phyloP scores from a whole-genome alignment of 768 basidiomycete species.

The Auricularia heimuer region DNA sequence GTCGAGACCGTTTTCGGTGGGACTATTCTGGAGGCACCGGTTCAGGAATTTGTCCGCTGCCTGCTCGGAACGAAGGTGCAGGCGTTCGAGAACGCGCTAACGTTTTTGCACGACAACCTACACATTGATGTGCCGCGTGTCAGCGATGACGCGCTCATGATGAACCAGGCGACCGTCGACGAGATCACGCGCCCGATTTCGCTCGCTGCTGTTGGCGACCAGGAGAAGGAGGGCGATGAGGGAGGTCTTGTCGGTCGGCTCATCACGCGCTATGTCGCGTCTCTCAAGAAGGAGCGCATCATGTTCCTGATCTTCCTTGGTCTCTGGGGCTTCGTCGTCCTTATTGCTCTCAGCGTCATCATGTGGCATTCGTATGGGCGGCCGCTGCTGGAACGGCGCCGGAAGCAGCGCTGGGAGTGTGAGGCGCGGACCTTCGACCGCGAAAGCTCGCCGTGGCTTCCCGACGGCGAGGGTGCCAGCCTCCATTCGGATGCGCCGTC shows the following conservation, averaged over 20 bases:
- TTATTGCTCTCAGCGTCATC: conserved; percentile 65
- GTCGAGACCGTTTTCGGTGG: conserved; percentile 76
- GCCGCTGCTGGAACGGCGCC: conserved; percentile 35
- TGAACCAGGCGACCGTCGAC: conserved; percentile 60
- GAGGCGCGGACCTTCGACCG: conserved; percentile 36
- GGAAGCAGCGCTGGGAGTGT: conserved; percentile 38
- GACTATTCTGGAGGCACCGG: conserved; percentile 70
- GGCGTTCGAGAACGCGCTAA: conserved; percentile 77
- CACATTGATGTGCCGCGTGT: conserved; percentile 71
- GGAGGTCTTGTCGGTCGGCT: conserved; percentile 61
- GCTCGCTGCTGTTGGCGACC: conserved; percentile 61
- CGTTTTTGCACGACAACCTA: conserved; percentile 85
- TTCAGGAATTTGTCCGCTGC: conserved; percentile 81
- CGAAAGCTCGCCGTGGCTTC: conserved; percentile 31
- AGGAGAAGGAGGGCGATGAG: conserved; percentile 36
- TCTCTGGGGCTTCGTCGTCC: conserved; percentile 73
- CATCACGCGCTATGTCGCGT: conserved; percentile 59
- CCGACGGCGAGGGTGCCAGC: conserved; percentile 31
- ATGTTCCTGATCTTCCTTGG: conserved; percentile 78
- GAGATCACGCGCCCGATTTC: conserved; percentile 76
- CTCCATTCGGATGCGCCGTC: conserved; percentile 31
- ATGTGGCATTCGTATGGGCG: conserved; percentile 63
- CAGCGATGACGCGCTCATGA: conserved; percentile 62
- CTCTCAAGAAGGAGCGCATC: conserved; percentile 69
- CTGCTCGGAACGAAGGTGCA: conserved; percentile 86